These are phyloP conservation scores for Kluyveromyces starmeri DNA, from an alignment of 805 yeast species.

Conservation along the genomic window DNA sequence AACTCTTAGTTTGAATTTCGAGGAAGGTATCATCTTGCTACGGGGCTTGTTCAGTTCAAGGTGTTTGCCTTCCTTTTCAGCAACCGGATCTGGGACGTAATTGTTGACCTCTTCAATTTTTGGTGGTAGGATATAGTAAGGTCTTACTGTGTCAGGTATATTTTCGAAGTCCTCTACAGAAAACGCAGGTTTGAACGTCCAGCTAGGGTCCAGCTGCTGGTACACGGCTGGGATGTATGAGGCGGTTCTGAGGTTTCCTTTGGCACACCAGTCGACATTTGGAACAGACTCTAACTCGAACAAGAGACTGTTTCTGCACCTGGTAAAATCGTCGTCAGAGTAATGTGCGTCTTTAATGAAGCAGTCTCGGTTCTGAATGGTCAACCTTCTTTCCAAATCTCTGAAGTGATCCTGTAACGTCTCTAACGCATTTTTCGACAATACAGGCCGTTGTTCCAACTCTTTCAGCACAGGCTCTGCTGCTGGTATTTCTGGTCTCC, in stretches of 20 bases:
- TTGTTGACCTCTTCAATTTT: constrained; percentile 7
- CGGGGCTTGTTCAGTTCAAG: neutral
- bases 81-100: neutral
- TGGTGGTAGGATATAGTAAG: constrained; percentile 1
- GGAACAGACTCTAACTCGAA: constrained; percentile 27
- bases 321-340: constrained; percentile 8
- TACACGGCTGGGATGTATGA: constrained; percentile 24
- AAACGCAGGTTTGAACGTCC: constrained; percentile 12
- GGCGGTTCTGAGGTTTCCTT: constrained; percentile 20
- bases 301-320: constrained; percentile 14
- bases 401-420: constrained; percentile 12
- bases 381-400: constrained; percentile 1
- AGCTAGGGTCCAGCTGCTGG: constrained; percentile 12
- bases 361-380: neutral
- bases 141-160: neutral
- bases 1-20: neutral
- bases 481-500: neutral
- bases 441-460: neutral
- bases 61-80: neutral
- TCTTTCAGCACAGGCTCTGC: neutral
- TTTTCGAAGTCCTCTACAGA: constrained; percentile 1
- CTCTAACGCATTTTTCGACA: constrained; percentile 15
- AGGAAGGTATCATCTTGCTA: neutral
- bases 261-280: constrained; percentile 7
- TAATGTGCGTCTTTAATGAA: constrained; percentile 6